Base-by-base conservation (phyloP, 31 red algal genomes). In the Endocladia muricata region DNA sequence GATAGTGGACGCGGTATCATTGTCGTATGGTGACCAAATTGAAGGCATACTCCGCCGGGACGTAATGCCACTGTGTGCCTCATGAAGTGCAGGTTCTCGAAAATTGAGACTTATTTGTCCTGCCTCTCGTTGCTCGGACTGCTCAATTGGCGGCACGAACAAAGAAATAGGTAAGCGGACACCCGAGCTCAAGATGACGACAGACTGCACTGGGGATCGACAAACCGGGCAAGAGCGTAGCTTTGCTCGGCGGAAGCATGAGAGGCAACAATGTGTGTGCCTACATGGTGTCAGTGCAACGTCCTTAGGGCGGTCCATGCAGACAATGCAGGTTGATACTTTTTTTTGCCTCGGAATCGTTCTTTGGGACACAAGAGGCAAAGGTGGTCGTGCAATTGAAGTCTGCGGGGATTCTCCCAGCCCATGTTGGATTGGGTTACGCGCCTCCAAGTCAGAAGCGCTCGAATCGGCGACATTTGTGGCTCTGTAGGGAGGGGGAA, bases 301-400 rank as follows among this genome's bases (percentile, higher is more conserved):
- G 67, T 83, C 79, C 56, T 70, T 83, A 55, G 13, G 48, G 48
- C 42, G 49, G 79, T 83, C 79, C 79, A 83, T 83, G 55, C 79
- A 83, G 15, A 83, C 67, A 28, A 83, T 68, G 79, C 79, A 83
- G 34, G 33, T 37, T 32, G 61, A 67, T n/a, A n/a, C n/a, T n/a
- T n/a, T n/a, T n/a, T n/a, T n/a, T n/a, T n/a, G n/a, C n/a, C n/a
- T n/a, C n/a, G n/a, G 19, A 21, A 11, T 22, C 17, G 15, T 62
- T 21, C 9, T 15, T 21, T 62, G 15, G 64, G 58, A 62, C 58
- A 9, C 19, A 25, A 9, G 23, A 25, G 58, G 22, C 23, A 9
- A 36, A 2, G 32, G 17, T 31, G 78, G 52, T 1, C 44, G 7
- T n/a, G 22, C 21, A 9, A 23, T 22, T 51, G 35, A 32, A 32